phyloP scores from a whole-genome alignment of 176 grass and related monocot species.

The Thinopyrum elongatum region DNA sequence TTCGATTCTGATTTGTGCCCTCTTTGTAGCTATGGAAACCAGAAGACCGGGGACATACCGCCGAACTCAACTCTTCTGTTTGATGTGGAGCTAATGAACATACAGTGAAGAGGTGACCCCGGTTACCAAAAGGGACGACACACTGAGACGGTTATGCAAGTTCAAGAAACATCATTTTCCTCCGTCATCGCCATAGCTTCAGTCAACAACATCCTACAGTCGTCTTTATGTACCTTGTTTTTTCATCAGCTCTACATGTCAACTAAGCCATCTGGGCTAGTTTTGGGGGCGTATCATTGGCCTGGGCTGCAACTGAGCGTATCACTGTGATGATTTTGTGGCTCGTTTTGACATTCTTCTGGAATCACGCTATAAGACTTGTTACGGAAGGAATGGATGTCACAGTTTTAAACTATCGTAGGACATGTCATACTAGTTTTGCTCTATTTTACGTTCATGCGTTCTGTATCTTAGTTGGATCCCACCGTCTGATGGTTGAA shows the following conservation, averaged over 20 bases:
- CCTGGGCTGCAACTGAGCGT: background rate
- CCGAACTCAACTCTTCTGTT: slow-evolving; percentile 88
- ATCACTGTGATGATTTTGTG: background rate
- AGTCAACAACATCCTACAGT: background rate
- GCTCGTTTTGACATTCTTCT: background rate
- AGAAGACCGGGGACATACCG: slow-evolving; percentile 47
- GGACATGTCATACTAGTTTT: background rate
- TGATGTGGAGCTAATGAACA: slow-evolving; percentile 73
- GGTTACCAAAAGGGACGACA: background rate
- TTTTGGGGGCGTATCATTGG: background rate
- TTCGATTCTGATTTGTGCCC: background rate
- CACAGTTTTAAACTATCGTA: background rate
- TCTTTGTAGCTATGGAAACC: slow-evolving; percentile 61
- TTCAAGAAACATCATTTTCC: background rate
- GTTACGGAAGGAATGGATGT: background rate
- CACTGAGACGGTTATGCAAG: slow-evolving; percentile 18
- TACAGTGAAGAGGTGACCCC: slow-evolving; percentile 40
- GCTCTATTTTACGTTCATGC: background rate
- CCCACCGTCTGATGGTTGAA: background rate
- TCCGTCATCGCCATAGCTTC: background rate
- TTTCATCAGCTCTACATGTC: background rate
- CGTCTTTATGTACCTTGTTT: background rate
- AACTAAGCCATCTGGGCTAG: background rate
- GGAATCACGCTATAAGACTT: background rate
- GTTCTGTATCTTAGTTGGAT: too few relatives aligned